A percentile compares a stretch with the other conserved stretches of the same genome.
These are phyloP conservation scores for Cyclanthera cordifolia DNA, from an alignment of 306 rosid genomes.

Conservation along the genomic window DNA sequence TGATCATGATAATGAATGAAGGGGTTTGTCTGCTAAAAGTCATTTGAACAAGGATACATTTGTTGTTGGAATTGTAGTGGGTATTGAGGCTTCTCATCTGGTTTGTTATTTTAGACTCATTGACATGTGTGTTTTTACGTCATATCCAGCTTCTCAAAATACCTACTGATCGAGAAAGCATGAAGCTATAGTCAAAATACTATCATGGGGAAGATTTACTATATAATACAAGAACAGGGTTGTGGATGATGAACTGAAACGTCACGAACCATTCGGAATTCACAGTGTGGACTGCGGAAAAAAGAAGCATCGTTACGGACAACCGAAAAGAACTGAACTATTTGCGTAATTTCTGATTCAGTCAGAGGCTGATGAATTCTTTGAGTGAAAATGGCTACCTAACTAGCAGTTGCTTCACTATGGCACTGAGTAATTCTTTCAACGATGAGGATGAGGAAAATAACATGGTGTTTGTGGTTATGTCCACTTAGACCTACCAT, in stretches of 20 bases:
- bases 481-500: no score
- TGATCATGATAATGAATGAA: not conserved
- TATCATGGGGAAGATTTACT: not conserved
- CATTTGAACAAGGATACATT: not conserved
- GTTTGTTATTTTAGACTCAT: not conserved
- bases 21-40: slow-evolving; percentile 2
- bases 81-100: not conserved
- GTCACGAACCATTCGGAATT: not conserved
- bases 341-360: not conserved
- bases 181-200: slow-evolving; percentile 1
- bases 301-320: not conserved
- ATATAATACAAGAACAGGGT: not conserved
- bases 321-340: slow-evolving; percentile 5
- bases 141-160: not conserved
- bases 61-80: not conserved
- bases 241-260: not conserved
- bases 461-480: not conserved
- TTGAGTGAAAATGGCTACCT: not conserved
- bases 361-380: not conserved
- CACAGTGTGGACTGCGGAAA: slow-evolving; percentile 3
- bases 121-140: not conserved
- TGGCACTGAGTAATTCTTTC: not conserved
- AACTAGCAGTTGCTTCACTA: slow-evolving; percentile 4
- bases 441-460: slow-evolving; percentile 4
- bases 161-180: not conserved